Percentiles rank a stretch among this genome's conserved stretches.
These are phyloP conservation scores for Ramaria sp. DNA, from an alignment of 768 basidiomycete genomes.

Conservation along the genomic window DNA sequence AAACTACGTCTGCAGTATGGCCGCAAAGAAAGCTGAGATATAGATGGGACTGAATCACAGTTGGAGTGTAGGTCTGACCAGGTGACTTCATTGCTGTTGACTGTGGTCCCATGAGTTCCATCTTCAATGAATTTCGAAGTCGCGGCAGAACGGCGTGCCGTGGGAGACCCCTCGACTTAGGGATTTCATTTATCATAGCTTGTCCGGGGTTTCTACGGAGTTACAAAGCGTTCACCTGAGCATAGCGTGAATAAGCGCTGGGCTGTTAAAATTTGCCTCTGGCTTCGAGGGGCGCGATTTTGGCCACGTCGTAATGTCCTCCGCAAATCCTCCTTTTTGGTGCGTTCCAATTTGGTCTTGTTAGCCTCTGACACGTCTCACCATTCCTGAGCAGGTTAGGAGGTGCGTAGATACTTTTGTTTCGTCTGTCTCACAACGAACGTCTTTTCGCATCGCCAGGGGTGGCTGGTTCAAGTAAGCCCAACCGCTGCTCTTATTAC, in stretches of 20 bases:
- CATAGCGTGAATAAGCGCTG: no score
- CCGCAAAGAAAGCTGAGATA: slow-evolving; percentile 64
- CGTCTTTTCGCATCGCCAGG: slow-evolving; percentile 14
- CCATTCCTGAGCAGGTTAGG: slow-evolving; percentile 1
- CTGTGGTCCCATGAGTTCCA: not conserved
- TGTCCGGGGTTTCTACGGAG: no score
- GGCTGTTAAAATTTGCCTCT: not conserved
- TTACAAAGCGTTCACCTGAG: no score
- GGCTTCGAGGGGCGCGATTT: not conserved
- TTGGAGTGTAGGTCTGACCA: slow-evolving; percentile 29
- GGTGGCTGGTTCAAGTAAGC: slow-evolving; percentile 26
- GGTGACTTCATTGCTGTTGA: slow-evolving; percentile 24
- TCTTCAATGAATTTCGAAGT: no score
- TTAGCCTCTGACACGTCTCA: not conserved
- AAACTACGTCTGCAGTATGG: slow-evolving; percentile 66
- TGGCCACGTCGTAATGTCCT: not conserved
- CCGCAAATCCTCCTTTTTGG: slow-evolving; percentile 7
- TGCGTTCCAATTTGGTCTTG: not conserved
- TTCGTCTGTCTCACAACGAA: not conserved
- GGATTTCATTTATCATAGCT: not conserved
- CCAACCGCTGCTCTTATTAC: not conserved
- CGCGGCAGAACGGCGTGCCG: no score
- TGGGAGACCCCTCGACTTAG: no score
- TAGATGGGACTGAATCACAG: slow-evolving; percentile 62
- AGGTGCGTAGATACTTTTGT: not conserved